These are phyloP conservation scores for Neurospora terricola DNA, from an alignment of 495 filamentous ascomycete species.

Conservation along the genomic window DNA sequence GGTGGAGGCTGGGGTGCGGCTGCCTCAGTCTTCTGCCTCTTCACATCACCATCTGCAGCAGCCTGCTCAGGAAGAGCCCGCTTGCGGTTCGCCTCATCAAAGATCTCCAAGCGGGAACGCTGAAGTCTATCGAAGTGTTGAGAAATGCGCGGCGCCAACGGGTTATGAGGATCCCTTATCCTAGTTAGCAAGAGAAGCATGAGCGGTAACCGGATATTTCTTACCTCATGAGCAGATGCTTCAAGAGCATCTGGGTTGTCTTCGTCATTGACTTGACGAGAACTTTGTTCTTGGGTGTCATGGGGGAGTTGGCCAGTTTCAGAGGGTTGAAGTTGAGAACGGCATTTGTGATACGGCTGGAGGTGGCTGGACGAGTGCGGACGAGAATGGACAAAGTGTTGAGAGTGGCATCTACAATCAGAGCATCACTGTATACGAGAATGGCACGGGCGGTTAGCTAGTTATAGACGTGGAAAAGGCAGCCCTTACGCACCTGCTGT, in stretches of 20 bases:
- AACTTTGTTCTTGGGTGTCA: slow-evolving; percentile 70
- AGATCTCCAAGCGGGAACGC: slow-evolving; percentile 60
- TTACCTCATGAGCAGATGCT: slow-evolving; percentile 71
- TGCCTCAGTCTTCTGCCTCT: slow-evolving; percentile 24
- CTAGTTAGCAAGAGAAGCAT: slow-evolving; percentile 12
- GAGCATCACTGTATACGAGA: slow-evolving; percentile 55
- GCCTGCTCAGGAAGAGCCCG: slow-evolving; percentile 59
- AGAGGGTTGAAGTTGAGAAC: slow-evolving; percentile 89
- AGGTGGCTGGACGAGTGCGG: slow-evolving; percentile 66
- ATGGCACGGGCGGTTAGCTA: not conserved
- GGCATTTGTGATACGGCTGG: slow-evolving; percentile 73
- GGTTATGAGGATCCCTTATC: slow-evolving; percentile 57
- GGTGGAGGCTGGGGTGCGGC: slow-evolving; percentile 30
- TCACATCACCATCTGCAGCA: slow-evolving; percentile 41
- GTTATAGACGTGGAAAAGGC: not conserved
- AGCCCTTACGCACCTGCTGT: slow-evolving; percentile 51
- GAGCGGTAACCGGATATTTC: not conserved
- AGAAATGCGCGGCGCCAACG: slow-evolving; percentile 60
- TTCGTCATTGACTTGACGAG: slow-evolving; percentile 88
- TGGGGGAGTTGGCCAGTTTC: slow-evolving; percentile 60
- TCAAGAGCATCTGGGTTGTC: slow-evolving; percentile 71
- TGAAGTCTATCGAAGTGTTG: slow-evolving; percentile 71
- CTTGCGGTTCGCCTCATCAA: slow-evolving; percentile 71
- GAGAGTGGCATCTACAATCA: slow-evolving; percentile 85
- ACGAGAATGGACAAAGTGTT: slow-evolving; percentile 76